Percentiles rank a stretch among this genome's conserved stretches.
phyloP scores from a whole-genome alignment of 164 flowering plant genomes.

The Berberis thunbergii region DNA sequence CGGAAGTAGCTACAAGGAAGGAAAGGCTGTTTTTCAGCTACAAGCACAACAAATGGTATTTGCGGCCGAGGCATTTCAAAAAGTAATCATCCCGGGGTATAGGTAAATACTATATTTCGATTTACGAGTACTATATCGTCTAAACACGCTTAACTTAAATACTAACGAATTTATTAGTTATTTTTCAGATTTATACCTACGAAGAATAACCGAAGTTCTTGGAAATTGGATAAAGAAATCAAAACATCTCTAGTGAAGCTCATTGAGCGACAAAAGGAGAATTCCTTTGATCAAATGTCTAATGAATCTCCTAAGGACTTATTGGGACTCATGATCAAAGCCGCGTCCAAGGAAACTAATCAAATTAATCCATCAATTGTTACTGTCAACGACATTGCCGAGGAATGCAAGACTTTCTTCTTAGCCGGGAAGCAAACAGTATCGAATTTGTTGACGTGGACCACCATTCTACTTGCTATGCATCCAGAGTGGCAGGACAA shows the following conservation, averaged over 20 bases:
- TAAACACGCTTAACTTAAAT: background rate
- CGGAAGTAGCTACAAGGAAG: slow-evolving; percentile 81
- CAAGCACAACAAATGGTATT: slow-evolving; percentile 74
- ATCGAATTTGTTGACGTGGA: slow-evolving; percentile 95
- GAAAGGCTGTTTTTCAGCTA: slow-evolving; percentile 59
- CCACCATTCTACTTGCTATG: slow-evolving; percentile 80
- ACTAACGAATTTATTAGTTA: background rate
- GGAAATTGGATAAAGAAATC: slow-evolving; percentile 72
- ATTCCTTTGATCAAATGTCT: background rate
- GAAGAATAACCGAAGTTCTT: slow-evolving; percentile 48
- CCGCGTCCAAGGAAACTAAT: slow-evolving; percentile 12
- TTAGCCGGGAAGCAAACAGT: slow-evolving; percentile 97
- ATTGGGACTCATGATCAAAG: slow-evolving; percentile 57
- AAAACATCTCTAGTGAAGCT: slow-evolving; percentile 51
- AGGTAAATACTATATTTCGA: slow-evolving; percentile 29
- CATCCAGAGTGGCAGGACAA: slow-evolving; percentile 86
- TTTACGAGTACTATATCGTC: background rate
- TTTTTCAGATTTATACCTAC: slow-evolving; percentile 70
- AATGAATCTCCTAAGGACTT: slow-evolving; percentile 32
- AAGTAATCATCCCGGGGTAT: slow-evolving; percentile 79
- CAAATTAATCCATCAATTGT: slow-evolving; percentile 18
- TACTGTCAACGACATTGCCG: slow-evolving; percentile 67
- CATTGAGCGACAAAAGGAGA: slow-evolving; percentile 35
- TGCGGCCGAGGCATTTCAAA: slow-evolving; percentile 73
- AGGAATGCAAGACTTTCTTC: slow-evolving; percentile 95